Conservation (phyloP, 1,139 yeast genomes). For the Geotrichum candidum region DNA sequence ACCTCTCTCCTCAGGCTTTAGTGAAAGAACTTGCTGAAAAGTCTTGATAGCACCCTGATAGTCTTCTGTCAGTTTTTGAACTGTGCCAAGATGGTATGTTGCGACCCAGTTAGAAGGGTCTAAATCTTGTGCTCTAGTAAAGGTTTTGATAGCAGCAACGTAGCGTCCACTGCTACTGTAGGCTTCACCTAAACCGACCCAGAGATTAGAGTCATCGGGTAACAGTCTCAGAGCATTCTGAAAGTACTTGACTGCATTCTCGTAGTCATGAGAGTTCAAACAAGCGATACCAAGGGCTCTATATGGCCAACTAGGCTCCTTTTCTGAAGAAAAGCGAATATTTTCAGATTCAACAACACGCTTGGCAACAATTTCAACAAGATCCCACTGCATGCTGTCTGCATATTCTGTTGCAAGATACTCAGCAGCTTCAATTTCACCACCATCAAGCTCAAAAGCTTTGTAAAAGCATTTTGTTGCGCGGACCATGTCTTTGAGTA, state of each 20-base stretch:
- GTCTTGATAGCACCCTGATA: slow-evolving; percentile 43
- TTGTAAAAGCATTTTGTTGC: slow-evolving; percentile 85
- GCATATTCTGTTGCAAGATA: slow-evolving; percentile 67
- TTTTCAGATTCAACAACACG: slow-evolving; percentile 53
- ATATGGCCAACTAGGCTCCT: slow-evolving; percentile 69
- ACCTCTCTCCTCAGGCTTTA: slow-evolving; percentile 49
- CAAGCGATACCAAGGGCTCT: slow-evolving; percentile 77
- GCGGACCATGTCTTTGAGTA: slow-evolving; percentile 53
- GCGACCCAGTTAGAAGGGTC: slow-evolving; percentile 56
- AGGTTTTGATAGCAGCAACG: slow-evolving; percentile 82
- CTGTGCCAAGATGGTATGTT: slow-evolving; percentile 59
- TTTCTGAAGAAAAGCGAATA: slow-evolving; percentile 34
- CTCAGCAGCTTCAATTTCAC: slow-evolving; percentile 69
- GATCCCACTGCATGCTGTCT: slow-evolving; percentile 67
- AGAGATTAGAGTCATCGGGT: slow-evolving; percentile 64
- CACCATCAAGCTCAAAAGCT: slow-evolving; percentile 81
- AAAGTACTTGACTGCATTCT: slow-evolving; percentile 80
- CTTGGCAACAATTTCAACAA: slow-evolving; percentile 70
- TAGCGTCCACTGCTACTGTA: slow-evolving; percentile 77
- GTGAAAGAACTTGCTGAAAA: slow-evolving; percentile 41
- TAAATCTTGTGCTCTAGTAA: slow-evolving; percentile 54
- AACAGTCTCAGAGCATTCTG: slow-evolving; percentile 75
- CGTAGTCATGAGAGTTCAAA: slow-evolving; percentile 65
- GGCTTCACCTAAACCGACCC: slow-evolving; percentile 95
- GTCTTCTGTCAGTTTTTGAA: slow-evolving; percentile 48